Evolutionary conservation across 2,329 filamentous ascomycete species (phyloP).

Genomic region (Podosphaera aphanis): DNA sequence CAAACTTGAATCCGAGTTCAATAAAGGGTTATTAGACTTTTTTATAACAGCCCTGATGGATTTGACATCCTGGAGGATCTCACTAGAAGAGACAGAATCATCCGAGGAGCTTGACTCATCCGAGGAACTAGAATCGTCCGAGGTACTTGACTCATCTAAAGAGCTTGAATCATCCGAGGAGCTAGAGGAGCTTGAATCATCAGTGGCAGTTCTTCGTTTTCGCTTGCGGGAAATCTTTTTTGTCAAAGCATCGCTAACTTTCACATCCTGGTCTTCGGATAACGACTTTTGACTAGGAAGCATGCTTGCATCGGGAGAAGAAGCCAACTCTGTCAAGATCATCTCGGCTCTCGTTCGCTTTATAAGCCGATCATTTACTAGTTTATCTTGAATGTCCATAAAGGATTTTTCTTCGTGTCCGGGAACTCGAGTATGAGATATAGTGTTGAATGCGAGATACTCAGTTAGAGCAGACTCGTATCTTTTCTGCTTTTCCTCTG

Average conservation of each 20-base stretch:
- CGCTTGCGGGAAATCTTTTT: conserved; percentile 23
- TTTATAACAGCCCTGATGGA: too few relatives aligned
- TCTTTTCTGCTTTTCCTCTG: conserved; percentile 27
- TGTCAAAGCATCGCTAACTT: conserved; percentile 18
- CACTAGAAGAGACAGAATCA: too few relatives aligned
- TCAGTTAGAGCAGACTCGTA: conserved; percentile 27
- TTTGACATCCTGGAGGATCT: too few relatives aligned
- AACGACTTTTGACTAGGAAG: not conserved
- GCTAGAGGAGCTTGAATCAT: conserved; percentile 4
- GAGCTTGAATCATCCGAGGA: conserved; percentile 6
- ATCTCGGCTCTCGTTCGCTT: conserved; percentile 40
- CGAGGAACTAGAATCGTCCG: not conserved
- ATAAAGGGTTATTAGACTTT: not conserved
- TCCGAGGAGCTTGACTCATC: too few relatives aligned
- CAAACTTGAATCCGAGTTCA: not conserved
- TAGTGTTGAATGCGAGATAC: conserved; percentile 13
- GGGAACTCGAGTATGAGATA: not conserved
- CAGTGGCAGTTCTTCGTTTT: conserved; percentile 20
- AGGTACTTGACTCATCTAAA: conserved; percentile 4
- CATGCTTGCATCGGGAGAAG: conserved; percentile 3
- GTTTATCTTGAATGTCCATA: conserved; percentile 21
- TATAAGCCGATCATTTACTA: conserved; percentile 30
- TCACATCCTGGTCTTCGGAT: not conserved
- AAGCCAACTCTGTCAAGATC: conserved; percentile 26
- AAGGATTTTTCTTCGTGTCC: conserved; percentile 15